Evolutionary conservation across 176 grass and related monocot species (phyloP).

Genomic region (Ananas comosus): DNA sequence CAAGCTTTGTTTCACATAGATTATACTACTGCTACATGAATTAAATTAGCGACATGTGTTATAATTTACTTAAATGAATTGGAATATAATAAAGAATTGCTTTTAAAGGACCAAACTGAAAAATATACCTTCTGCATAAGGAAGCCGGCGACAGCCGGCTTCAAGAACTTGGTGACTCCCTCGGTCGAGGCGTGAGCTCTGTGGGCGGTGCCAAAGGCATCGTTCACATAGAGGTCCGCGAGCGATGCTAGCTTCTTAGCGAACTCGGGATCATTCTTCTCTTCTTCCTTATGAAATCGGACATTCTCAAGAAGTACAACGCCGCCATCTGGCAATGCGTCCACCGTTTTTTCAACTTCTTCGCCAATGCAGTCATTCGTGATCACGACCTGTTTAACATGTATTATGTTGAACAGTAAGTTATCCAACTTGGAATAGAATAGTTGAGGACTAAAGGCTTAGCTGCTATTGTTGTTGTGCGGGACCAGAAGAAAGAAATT

Average conservation of each 20-base stretch:
- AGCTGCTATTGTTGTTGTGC: too few species aligned
- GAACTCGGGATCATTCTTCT: constrained; percentile 45
- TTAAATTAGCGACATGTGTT: too few species aligned
- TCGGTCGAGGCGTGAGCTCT: constrained; percentile 45
- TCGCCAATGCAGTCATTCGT: constrained; percentile 38
- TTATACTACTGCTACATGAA: neutral
- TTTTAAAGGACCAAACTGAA: neutral
- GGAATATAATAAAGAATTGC: too few species aligned
- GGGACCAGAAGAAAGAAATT: too few species aligned
- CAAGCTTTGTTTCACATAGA: neutral
- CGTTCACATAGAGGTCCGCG: constrained; percentile 42
- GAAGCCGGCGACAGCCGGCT: constrained; percentile 39
- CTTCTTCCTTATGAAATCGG: constrained; percentile 46
- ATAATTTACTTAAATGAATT: too few species aligned
- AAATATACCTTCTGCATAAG: constrained; percentile 41
- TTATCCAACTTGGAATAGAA: too few species aligned
- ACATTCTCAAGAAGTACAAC: constrained; percentile 45
- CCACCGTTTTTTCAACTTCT: constrained; percentile 34
- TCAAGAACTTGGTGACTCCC: constrained; percentile 40
- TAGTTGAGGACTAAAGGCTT: too few species aligned
- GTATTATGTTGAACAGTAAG: neutral
- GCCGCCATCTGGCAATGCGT: constrained; percentile 36
- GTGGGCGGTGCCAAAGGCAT: constrained; percentile 44
- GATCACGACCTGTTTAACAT: constrained; percentile 29
- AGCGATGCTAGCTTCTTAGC: constrained; percentile 41